Base-by-base conservation (phyloP, 208 protist genomes). In the Borovskyia barvae region DNA sequence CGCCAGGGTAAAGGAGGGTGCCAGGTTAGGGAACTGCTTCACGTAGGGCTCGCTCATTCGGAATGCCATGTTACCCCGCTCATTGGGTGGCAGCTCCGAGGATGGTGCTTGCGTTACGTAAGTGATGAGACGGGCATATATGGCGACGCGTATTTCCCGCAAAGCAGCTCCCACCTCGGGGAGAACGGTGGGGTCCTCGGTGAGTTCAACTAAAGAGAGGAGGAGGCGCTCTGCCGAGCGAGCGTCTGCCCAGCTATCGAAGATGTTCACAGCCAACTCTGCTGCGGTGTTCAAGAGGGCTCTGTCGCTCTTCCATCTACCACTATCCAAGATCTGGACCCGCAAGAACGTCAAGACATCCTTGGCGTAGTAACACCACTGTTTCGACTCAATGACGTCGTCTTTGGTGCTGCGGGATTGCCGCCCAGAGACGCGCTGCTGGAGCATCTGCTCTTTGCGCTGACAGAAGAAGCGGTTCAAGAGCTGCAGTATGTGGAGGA, bases 321-420 rank as follows among this genome's bases (percentile, higher is more conserved):
- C 35, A 8, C 55, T 61, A 19, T 94, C 81, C 39, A 89, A 42
- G 15, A 89, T 59, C 24, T 78, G 51, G 3, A 29, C 42, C 22
- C 78, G 75, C 22, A 87, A 58, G 54, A 87, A 94, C 8, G 42
- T 61, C 3, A 79, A 37, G 1, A 90, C 66, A 28, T 91, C 84
- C 40, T 85, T 87, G 15, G 80, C 76, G 55, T 79, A 83, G 52
- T 72, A 80, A 28, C 85, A 71, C 63, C 79, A 80, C 48, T 89
- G 81, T 50, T 80, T 87, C 9, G 52, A 36, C 41, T 87, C 67
- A 5, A 75, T 50, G 17, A 90, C 70, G 6, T 93, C 83, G 25
- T 80, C 75, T 11, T 79, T 28, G 4, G 55, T 30, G n/a, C 15
- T 48, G 9, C 41, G 24, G 12, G 11, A 22, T 19, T 37, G 29